Conservation (phyloP, 208 protist species). For the Jaenimonas drosophilae region DNA sequence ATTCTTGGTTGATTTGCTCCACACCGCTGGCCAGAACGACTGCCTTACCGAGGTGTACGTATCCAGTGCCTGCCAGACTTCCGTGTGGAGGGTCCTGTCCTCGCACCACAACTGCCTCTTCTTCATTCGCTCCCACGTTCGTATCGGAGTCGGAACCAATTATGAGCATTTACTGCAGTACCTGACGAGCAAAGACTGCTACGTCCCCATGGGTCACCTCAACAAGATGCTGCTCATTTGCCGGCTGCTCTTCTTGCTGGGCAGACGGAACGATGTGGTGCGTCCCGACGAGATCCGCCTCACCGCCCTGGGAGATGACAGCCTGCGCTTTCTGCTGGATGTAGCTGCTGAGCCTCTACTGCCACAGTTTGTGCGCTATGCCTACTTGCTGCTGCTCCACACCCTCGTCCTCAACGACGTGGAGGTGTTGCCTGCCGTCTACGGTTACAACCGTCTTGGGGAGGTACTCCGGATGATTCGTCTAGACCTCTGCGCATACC, state of each 20-base stretch:
- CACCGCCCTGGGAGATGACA: conserved; percentile 32
- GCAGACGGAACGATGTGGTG: conserved; percentile 28
- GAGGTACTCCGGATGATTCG: too few species aligned
- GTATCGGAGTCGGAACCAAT: conserved; percentile 6
- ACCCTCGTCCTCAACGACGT: conserved; percentile 31
- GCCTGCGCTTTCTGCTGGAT: conserved; percentile 27
- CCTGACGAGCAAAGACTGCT: conserved; percentile 21
- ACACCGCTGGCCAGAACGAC: too few species aligned
- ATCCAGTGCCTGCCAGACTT: too few species aligned
- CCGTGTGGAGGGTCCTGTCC: too few species aligned
- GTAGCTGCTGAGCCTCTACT: conserved; percentile 19
- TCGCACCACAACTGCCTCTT: conserved; percentile 22
- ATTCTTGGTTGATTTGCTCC: too few species aligned
- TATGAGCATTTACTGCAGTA: conserved; percentile 13
- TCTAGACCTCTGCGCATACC: too few species aligned
- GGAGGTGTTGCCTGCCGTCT: conserved; percentile 10
- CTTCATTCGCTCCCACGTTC: conserved; percentile 6
- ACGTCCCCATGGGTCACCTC: conserved; percentile 19
- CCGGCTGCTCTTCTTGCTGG: conserved; percentile 22
- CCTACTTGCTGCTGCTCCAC: conserved; percentile 21
- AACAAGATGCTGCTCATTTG: conserved; percentile 17
- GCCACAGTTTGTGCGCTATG: conserved; percentile 20
- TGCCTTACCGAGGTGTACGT: too few species aligned
- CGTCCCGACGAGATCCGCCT: conserved; percentile 32
- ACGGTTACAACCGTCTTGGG: too few species aligned